These are phyloP conservation scores for Teratosphaeria viscida DNA, from an alignment of 2,329 filamentous ascomycete genomes.

Conservation along the genomic window DNA sequence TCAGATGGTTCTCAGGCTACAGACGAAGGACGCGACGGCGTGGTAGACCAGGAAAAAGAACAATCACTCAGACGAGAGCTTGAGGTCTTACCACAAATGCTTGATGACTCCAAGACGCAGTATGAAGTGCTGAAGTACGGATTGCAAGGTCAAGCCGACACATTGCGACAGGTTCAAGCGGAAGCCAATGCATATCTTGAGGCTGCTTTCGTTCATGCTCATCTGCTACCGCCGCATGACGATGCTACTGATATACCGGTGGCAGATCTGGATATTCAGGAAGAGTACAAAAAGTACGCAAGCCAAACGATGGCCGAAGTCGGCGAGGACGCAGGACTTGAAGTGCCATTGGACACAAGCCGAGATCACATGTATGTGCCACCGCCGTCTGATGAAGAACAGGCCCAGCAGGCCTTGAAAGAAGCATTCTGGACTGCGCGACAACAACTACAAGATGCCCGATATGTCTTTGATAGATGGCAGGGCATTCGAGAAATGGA, in stretches of 20 bases:
- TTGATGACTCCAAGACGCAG: background rate
- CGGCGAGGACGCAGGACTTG: background rate
- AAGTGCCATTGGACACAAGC: conserved; percentile 1
- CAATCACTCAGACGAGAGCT: conserved; percentile 1
- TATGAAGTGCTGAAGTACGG: background rate
- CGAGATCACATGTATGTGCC: background rate
- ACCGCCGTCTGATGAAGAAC: conserved; percentile 2
- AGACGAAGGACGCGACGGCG: background rate
- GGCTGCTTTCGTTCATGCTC: conserved; percentile 6
- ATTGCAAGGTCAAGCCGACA: background rate
- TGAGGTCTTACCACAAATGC: conserved; percentile 1
- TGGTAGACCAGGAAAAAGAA: background rate
- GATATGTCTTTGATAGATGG: conserved; percentile 2
- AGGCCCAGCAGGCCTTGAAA: background rate
- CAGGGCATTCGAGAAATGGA: conserved; percentile 1
- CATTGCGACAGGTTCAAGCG: conserved; percentile 1
- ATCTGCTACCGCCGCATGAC: background rate
- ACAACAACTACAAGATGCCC: background rate
- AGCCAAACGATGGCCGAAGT: background rate
- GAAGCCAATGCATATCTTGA: conserved; percentile 3
- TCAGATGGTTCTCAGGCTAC: background rate
- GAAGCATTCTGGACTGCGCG: conserved; percentile 1
- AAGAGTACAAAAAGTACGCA: conserved; percentile 4
- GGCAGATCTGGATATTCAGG: conserved; percentile 3
- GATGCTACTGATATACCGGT: background rate